A percentile compares a stretch with the other conserved stretches of the same genome.
These are phyloP conservation scores for Anthoceros angustus DNA, from an alignment of 225 moss, liverwort and hornwort genomes.

Conservation along the genomic window DNA sequence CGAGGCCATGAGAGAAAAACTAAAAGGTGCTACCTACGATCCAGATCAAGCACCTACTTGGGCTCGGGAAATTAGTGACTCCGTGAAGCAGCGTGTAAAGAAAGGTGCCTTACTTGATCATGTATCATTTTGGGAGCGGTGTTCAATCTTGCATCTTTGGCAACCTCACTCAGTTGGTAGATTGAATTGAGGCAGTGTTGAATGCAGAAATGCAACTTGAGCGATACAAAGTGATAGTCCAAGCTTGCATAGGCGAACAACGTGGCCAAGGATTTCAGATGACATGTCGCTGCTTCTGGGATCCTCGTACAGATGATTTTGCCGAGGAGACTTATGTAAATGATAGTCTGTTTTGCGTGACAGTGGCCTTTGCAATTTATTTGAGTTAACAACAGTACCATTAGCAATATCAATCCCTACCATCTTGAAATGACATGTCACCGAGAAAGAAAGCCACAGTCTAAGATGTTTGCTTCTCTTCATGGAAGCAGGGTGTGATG, in stretches of 20 bases:
- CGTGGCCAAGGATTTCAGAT: conserved; percentile 50
- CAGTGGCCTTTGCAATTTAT: conserved; percentile 34
- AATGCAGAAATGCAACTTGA: conserved; percentile 38
- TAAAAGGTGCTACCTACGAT: conserved; percentile 30
- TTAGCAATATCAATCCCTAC: no score
- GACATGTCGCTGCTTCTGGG: conserved; percentile 55
- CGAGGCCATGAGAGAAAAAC: conserved; percentile 25
- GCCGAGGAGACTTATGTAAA: conserved; percentile 38
- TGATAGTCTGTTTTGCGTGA: conserved; percentile 40
- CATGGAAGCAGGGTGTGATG: no score
- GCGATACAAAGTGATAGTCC: conserved; percentile 42
- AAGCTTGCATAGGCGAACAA: conserved; percentile 42
- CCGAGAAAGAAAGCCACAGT: no score
- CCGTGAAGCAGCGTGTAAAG: conserved; percentile 29
- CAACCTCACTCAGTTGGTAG: not conserved
- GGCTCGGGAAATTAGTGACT: conserved; percentile 38
- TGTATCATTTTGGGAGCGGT: not conserved
- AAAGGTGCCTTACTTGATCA: not conserved
- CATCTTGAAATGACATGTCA: no score
- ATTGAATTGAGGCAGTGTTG: not conserved
- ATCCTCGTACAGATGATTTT: conserved; percentile 38
- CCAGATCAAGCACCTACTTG: conserved; percentile 26
- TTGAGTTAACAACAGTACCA: conserved; percentile 12
- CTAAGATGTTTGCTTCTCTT: no score
- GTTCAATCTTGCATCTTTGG: not conserved